A percentile compares a stretch with the other conserved stretches of the same genome.
Conservation (phyloP, 1,139 yeast genomes). For the Sugiyamaella castrensis region DNA sequence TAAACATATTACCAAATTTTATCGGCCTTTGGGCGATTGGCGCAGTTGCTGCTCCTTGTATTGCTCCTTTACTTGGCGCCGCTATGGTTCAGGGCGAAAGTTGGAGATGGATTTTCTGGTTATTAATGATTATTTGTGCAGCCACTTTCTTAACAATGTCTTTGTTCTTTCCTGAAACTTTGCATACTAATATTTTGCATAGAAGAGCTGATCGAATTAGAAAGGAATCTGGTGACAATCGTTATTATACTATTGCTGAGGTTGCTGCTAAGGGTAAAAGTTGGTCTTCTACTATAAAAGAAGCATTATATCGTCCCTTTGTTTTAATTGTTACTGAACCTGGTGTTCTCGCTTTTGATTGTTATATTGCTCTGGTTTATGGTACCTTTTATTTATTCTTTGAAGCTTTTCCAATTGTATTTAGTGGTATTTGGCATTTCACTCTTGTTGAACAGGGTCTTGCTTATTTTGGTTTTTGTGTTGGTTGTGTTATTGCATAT, state of each 20-base stretch:
- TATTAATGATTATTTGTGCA: conserved; percentile 43
- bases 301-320: conserved; percentile 49
- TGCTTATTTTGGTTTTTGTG: conserved; percentile 44
- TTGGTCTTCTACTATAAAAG: conserved; percentile 31
- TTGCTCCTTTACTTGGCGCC: conserved; percentile 68
- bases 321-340: conserved; percentile 38
- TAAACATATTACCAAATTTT: conserved; percentile 28
- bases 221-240: conserved; percentile 45
- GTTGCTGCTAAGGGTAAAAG: conserved; percentile 16
- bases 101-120: conserved; percentile 47
- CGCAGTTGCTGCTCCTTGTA: conserved; percentile 56
- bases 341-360: conserved; percentile 35
- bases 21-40: conserved; percentile 51
- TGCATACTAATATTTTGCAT: conserved; percentile 44
- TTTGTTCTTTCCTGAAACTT: conserved; percentile 52
- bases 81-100: conserved; percentile 37
- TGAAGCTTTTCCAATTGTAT: conserved; percentile 60
- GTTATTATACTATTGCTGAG: conserved; percentile 36
- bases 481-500: conserved; percentile 42
- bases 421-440: conserved; percentile 44
- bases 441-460: conserved; percentile 48
- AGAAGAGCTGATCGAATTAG: conserved; percentile 50
- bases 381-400: conserved; percentile 55
- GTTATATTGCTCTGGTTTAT: conserved; percentile 53
- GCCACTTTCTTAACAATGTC: conserved; percentile 39